Evolutionary conservation across 768 basidiomycete species (phyloP).

Genomic region (Termitomyces sp.): DNA sequence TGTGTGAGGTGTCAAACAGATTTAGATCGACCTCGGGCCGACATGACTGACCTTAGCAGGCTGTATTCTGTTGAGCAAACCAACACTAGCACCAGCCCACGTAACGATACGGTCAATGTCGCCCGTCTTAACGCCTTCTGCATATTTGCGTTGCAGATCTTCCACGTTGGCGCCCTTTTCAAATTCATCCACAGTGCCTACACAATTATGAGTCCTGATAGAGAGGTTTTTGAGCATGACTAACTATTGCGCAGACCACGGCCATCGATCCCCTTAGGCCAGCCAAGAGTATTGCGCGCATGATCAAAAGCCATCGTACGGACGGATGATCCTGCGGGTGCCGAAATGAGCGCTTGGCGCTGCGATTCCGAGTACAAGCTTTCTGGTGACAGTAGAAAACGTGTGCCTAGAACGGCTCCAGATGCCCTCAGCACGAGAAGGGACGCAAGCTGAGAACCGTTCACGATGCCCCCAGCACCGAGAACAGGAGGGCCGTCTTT

Average conservation of each 20-base stretch:
- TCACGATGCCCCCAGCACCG: slow-evolving; percentile 71
- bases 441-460: slow-evolving; percentile 60
- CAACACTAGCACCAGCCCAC: slow-evolving; percentile 69
- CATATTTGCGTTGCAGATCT: slow-evolving; percentile 36
- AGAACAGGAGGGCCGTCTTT: slow-evolving; percentile 47
- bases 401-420: slow-evolving; percentile 69
- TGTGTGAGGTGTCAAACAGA: not conserved
- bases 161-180: slow-evolving; percentile 42
- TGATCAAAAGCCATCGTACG: slow-evolving; percentile 63
- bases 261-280: slow-evolving; percentile 61
- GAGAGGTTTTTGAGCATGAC: slow-evolving; percentile 7
- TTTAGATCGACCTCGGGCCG: not conserved
- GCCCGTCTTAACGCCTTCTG: slow-evolving; percentile 35
- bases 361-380: slow-evolving; percentile 51
- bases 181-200: slow-evolving; percentile 52
- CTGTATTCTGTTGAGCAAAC: slow-evolving; percentile 39
- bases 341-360: slow-evolving; percentile 45
- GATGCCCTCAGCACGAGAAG: slow-evolving; percentile 62
- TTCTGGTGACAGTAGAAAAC: slow-evolving; percentile 67
- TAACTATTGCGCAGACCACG: slow-evolving; percentile 50
- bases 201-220: not conserved
- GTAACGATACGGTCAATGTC: slow-evolving; percentile 50
- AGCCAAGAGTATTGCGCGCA: slow-evolving; percentile 48
- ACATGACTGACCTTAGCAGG: slow-evolving; percentile 30
- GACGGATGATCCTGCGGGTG: slow-evolving; percentile 39